phyloP scores from a whole-genome alignment of 1,284 basidiomycete genomes.

The Schizopora paradoxa region DNA sequence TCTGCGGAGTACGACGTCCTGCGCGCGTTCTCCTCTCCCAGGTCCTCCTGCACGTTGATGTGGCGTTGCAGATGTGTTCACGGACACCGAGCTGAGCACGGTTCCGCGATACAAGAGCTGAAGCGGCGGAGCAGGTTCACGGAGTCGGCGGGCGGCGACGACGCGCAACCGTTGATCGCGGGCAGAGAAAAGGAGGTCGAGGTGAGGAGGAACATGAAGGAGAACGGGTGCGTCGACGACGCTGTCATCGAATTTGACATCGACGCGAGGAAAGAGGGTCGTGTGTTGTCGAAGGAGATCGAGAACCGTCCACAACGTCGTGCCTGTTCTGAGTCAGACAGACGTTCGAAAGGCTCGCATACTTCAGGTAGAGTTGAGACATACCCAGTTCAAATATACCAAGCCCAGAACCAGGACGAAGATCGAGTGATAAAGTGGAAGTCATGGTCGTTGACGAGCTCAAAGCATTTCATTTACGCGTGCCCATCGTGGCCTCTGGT shows the following conservation, averaged over 20 bases:
- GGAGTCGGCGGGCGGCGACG: constrained; percentile 62
- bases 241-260: constrained; percentile 79
- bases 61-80: neutral
- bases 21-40: too few species aligned
- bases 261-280: constrained; percentile 66
- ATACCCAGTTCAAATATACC: constrained; percentile 76
- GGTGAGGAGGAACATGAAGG: constrained; percentile 69
- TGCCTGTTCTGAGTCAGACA: constrained; percentile 39
- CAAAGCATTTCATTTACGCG: neutral
- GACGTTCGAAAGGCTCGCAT: constrained; percentile 10
- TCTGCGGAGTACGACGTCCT: constrained; percentile 53
- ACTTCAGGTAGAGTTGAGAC: constrained; percentile 5
- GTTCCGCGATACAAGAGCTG: constrained; percentile 66
- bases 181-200: constrained; percentile 77
- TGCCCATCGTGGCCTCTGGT: neutral
- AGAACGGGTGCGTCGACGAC: constrained; percentile 67
- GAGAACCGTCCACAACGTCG: constrained; percentile 77
- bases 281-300: constrained; percentile 61
- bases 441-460: constrained; percentile 39
- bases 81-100: constrained; percentile 47
- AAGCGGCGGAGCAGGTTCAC: constrained; percentile 57
- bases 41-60: too few species aligned
- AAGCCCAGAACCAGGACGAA: constrained; percentile 72
- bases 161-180: constrained; percentile 71
- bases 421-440: constrained; percentile 65